Evolutionary conservation across 2,329 filamentous ascomycete genomes (phyloP), one percentile per base, ranked within the genome.

Genomic region (Arachnomyces sp.): DNA sequence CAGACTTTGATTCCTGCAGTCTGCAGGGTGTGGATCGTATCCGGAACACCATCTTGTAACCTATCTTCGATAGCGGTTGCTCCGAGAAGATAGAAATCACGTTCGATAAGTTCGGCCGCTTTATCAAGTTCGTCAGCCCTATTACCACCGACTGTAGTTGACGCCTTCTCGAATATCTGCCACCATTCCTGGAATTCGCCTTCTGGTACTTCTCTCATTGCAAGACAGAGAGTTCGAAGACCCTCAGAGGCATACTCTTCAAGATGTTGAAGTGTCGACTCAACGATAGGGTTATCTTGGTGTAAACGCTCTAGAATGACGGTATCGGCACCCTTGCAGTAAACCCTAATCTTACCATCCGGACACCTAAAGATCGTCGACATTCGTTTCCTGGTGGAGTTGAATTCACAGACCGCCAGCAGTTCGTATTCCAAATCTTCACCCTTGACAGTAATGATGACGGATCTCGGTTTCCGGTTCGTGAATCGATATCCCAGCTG

Each of bases 231-330:
- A 4, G 92, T 98, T 54, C 92, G 84, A 38, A 98, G 73, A 62
- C 92, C 93, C 52, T 98, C 92, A 0, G 90, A 93, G 5, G 92
- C 92, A 60, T 98, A 98, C 57, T 98, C 93, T 65, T 98, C 93
- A n/a, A 98, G 74, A 61, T 98, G 93, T 41, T 88, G 81, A 47
- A 96, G 69, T 1, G 92, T 98, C n/a, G 75, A 71, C 57, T 98
- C 92, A 2, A 93, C 84, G 48, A 86, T 84, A 1, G 86, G 84
- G 54, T 94, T 94, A 50, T 92, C 77, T 31, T 84, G 75, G 48
- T 82, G 80, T 11, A 98, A 72, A 14, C 93, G 84, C 62, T 98
- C 93, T 39, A 98, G 69, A 51, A 98, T 98, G 37, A 98, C 92
- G 2, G 92, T 98, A 61, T 98, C 92, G 34, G 92, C 92, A 53